Conservation (phyloP, 805 yeast genomes). For the Torulaspora quercuum region DNA sequence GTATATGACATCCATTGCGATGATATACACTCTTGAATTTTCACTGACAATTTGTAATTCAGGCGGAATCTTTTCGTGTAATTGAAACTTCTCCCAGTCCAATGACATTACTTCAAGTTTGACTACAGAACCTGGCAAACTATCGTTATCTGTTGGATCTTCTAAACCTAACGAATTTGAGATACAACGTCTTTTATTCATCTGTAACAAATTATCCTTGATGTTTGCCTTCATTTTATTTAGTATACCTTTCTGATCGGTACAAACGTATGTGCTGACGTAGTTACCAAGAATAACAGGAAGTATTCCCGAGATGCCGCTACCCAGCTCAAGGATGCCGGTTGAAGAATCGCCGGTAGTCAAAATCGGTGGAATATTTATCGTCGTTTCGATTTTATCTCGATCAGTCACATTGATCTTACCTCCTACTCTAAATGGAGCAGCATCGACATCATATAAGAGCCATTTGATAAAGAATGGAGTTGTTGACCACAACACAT, state of each 20-base stretch:
- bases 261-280: conserved; percentile 29
- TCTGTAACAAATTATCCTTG: conserved; percentile 25
- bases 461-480: conserved; percentile 36
- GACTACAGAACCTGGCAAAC: conserved; percentile 6
- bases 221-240: conserved; percentile 29
- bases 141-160: not conserved
- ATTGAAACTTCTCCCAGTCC: conserved; percentile 35
- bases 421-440: conserved; percentile 21
- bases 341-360: conserved; percentile 5
- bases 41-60: not conserved
- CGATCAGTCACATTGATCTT: not conserved
- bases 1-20: conserved; percentile 39
- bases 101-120: conserved; percentile 26
- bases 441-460: conserved; percentile 25
- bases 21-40: conserved; percentile 18
- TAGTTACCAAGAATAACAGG: conserved; percentile 31
- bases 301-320: conserved; percentile 35
- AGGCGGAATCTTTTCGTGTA: conserved; percentile 7
- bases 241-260: conserved; percentile 36
- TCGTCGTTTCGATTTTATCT: too few relatives aligned
- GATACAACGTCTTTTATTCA: conserved; percentile 20
- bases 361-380: conserved; percentile 4
- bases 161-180: conserved; percentile 14
- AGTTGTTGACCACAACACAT: conserved; percentile 37
- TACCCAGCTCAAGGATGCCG: conserved; percentile 33